phyloP scores from a whole-genome alignment of 2,329 filamentous ascomycete genomes.

The Niveomyces coronatus region DNA sequence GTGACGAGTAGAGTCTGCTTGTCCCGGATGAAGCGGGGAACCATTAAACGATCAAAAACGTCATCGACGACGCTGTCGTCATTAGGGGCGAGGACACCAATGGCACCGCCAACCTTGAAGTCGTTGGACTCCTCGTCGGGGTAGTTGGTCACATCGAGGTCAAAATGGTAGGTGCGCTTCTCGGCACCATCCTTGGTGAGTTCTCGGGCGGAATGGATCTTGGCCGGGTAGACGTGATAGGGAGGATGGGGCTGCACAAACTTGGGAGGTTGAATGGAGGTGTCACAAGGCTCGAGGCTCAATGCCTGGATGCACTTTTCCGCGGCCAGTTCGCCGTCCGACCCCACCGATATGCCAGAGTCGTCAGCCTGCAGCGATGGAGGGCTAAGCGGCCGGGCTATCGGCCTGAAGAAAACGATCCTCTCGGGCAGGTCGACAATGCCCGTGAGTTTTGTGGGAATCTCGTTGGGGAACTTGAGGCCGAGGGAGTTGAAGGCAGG shows the following conservation, averaged over 20 bases:
- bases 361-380: constrained; percentile 33
- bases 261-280: constrained; percentile 61
- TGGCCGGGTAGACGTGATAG: constrained; percentile 85
- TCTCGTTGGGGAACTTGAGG: constrained; percentile 58
- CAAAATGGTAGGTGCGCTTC: constrained; percentile 96
- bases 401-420: constrained; percentile 58
- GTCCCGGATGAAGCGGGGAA: constrained; percentile 75
- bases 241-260: constrained; percentile 94
- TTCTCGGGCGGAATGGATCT: constrained; percentile 73
- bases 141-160: constrained; percentile 92
- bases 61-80: constrained; percentile 67
- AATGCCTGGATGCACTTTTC: constrained; percentile 16
- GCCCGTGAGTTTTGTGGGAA: constrained; percentile 64
- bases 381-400: constrained; percentile 26
- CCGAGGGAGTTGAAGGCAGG: constrained; percentile 71
- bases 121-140: constrained; percentile 75
- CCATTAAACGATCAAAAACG: constrained; percentile 68
- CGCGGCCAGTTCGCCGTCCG: constrained; percentile 22
- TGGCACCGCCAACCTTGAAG: constrained; percentile 93
- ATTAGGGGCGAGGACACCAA: constrained; percentile 88
- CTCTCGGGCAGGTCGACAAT: constrained; percentile 63
- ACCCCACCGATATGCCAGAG: constrained; percentile 36
- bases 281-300: constrained; percentile 36
- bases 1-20: constrained; percentile 75
- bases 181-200: constrained; percentile 81